Base-by-base conservation (phyloP, 2,329 filamentous ascomycete genomes). In the Aureobasidium sp. region DNA sequence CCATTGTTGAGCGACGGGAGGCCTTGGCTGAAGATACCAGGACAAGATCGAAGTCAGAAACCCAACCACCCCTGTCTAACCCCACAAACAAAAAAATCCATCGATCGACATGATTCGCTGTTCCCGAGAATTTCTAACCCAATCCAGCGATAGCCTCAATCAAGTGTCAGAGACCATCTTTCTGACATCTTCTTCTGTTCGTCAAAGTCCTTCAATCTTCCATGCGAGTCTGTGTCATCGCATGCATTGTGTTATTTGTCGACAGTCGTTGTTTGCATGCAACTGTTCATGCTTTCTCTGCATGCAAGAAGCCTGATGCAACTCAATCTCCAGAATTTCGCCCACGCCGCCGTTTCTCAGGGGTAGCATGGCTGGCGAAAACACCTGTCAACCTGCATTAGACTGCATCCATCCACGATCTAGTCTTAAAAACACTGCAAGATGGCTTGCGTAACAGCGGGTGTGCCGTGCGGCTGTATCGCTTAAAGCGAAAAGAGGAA, bases 311-410 rank as follows among this genome's bases (percentile, higher is more conserved):
- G 29, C 34, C 32, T 41, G 43, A 48, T 9, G 32, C 27, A 29
- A 37, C 17, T 20, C 29, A 59, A 47, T 59, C 44, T 48, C 55
- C 27, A 50, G 46, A 10, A 41, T 13, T 26, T 51, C 9, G 46
- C 46, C 9, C 17, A 36, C 57, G 57, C 37, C 57, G 46, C 57
- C 57, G 57, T 60, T 60, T 60, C 36, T 51, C 46, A 60, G 57
- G 57, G 57, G 57, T 34, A 26, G 41, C 29, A 47, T 46, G 53
- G 53, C 53, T 47, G 39, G 44, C 53, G 13, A 48, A 59, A 59
- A 26, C 44, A 59, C 55, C 44, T 59, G 55, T 59, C 55, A 48
- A 36, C 29, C 24, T 48, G 55, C 55, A 59, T 59, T 59, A 57
- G 53, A 46, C 39, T 26, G 44, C 34, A 17, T 32, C 37, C 15